Evolutionary conservation across 331 rosid species (phyloP).

Genomic region (Pyracantha coccinea): DNA sequence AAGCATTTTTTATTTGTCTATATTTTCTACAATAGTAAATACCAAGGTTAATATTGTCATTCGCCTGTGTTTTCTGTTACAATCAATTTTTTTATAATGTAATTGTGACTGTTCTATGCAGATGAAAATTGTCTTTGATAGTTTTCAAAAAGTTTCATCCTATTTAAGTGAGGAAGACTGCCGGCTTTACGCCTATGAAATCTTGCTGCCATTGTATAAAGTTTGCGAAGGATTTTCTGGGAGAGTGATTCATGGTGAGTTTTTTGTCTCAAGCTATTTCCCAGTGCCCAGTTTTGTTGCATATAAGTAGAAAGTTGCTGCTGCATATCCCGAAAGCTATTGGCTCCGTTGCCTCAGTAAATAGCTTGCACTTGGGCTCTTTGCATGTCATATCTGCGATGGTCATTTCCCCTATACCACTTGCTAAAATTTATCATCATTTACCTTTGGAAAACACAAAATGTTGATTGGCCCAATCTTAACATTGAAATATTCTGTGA

Average conservation of each 20-base stretch:
- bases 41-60: not conserved
- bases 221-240: slow-evolving; percentile 87
- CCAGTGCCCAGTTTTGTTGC: not conserved
- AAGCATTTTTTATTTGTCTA: not conserved
- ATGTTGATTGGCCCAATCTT: too few species aligned
- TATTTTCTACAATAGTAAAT: not conserved
- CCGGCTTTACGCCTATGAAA: slow-evolving; percentile 40
- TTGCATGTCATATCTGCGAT: too few species aligned
- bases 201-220: slow-evolving; percentile 69
- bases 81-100: not conserved
- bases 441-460: not conserved
- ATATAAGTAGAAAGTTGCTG: not conserved
- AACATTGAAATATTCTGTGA: too few species aligned
- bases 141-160: slow-evolving; percentile 44
- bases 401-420: too few species aligned
- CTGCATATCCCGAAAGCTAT: not conserved
- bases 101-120: slow-evolving; percentile 27
- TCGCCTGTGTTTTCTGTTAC: not conserved
- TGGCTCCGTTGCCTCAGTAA: too few species aligned
- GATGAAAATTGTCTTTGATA: slow-evolving; percentile 70
- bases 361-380: too few species aligned
- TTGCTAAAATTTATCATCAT: not conserved
- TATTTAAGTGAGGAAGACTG: slow-evolving; percentile 50
- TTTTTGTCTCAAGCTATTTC: slow-evolving; percentile 1
- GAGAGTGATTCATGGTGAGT: slow-evolving; percentile 57